Evolutionary conservation across 139 green algal species (phyloP).

Genomic region (Volvox reticuliferus): DNA sequence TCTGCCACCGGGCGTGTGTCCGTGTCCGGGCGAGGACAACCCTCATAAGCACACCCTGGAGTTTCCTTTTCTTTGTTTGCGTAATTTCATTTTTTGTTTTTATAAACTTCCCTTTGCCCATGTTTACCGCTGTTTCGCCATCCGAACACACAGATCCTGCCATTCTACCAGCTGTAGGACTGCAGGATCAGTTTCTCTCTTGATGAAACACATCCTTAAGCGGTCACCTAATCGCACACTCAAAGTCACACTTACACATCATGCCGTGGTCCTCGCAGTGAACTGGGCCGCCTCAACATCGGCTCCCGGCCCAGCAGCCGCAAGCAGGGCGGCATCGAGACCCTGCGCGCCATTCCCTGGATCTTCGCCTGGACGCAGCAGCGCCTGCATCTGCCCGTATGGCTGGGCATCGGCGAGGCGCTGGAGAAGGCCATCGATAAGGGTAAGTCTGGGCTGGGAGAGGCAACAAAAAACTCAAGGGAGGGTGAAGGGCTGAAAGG

Average conservation of each 20-base stretch:
- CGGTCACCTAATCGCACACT: not conserved
- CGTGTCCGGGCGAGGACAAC: no score
- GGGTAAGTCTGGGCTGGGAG: slow-evolving; percentile 49
- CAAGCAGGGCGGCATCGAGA: slow-evolving; percentile 80
- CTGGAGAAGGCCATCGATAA: slow-evolving; percentile 73
- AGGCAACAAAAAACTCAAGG: not conserved
- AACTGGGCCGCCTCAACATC: slow-evolving; percentile 98
- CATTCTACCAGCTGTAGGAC: no score
- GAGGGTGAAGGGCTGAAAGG: not conserved
- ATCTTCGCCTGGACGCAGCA: slow-evolving; percentile 93
- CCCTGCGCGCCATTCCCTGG: slow-evolving; percentile 96
- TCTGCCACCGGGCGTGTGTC: no score
- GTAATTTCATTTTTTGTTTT: no score
- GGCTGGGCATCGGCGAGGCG: slow-evolving; percentile 95
- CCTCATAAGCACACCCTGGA: no score
- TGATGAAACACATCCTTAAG: not conserved
- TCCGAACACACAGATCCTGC: no score
- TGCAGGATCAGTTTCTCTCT: not conserved
- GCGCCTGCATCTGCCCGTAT: slow-evolving; percentile 95
- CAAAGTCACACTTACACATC: not conserved
- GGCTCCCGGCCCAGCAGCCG: slow-evolving; percentile 85
- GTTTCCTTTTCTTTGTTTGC: no score
- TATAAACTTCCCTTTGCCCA: no score
- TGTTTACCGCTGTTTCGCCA: no score
- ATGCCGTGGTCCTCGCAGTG: slow-evolving; percentile 46